phyloP scores from a whole-genome alignment of 495 filamentous ascomycete species.

The Delitschia confertaspora region DNA sequence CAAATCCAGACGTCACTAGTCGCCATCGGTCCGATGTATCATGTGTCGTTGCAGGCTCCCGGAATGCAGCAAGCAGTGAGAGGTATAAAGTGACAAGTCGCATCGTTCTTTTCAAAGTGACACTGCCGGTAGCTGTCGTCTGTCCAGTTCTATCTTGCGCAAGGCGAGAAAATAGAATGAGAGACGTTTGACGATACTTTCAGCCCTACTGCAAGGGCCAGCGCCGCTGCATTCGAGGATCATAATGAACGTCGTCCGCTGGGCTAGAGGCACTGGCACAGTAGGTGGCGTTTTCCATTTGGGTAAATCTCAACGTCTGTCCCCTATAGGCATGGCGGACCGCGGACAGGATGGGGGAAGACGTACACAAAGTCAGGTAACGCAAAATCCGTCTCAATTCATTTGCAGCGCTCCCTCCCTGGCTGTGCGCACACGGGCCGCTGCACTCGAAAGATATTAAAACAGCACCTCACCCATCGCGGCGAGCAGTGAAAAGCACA shows the following conservation, averaged over 20 bases:
- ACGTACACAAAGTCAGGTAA: slow-evolving; percentile 10
- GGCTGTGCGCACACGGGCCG: slow-evolving; percentile 1
- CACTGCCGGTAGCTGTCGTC: too few relatives aligned
- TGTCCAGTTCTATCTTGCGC: too few relatives aligned
- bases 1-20: slow-evolving; percentile 8
- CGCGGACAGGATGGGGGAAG: slow-evolving; percentile 6
- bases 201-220: slow-evolving; percentile 23
- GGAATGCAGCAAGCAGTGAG: background rate
- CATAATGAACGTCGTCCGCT: too few relatives aligned
- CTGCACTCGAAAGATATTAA: slow-evolving; percentile 20
- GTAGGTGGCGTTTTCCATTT: background rate
- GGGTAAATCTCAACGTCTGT: slow-evolving; percentile 11
- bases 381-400: slow-evolving; percentile 13
- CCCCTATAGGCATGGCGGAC: slow-evolving; percentile 13
- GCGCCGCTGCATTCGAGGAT: slow-evolving; percentile 6
- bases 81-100: slow-evolving; percentile 9
- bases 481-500: slow-evolving; percentile 12
- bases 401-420: background rate
- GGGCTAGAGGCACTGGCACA: slow-evolving; percentile 8
- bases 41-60: slow-evolving; percentile 2
- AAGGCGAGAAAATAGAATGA: too few relatives aligned
- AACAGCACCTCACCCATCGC: slow-evolving; percentile 15
- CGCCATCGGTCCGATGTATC: too few relatives aligned
- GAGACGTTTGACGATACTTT: too few relatives aligned
- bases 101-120: too few relatives aligned